Evolutionary conservation across 495 filamentous ascomycete genomes (phyloP), one percentile per base, ranked within the genome.

Genomic region (Hyaloscypha finlandica): DNA sequence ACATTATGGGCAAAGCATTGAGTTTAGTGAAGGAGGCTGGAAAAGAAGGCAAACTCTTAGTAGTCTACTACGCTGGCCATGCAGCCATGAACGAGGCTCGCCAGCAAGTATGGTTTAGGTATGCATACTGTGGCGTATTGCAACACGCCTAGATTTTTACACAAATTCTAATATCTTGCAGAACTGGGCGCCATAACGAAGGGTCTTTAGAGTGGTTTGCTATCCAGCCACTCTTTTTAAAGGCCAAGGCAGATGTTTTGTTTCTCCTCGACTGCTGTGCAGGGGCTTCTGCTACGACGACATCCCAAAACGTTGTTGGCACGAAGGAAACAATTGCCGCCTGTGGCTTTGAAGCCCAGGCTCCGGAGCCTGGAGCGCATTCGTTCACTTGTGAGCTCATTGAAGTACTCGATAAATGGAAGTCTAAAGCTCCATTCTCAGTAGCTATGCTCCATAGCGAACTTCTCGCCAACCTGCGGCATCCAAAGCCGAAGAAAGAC

Each of bases 31-130:
- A 53, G 20, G 30, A 32, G 29, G 32, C 56, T 54, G 42, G 56
- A 39, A 35, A 33, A 12, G 33, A 66, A 31, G 64, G 56, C 33
- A 37, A 32, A 19, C 22, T 66, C 16, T 25, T 66, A 8, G 60
- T 66, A 25, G 56, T 66, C 9, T 65, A 65, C 63, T 65, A 65
- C 45, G 63, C 32, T 8, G 63, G 63, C 9, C 63, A 65, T 59
- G 63, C 54, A 57, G 32, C 30, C 4, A 65, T 65, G 29, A 59
- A 65, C 29, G 53, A 25, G 12, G 63, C 63, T 16, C 16, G 63
- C 22, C 54, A 59, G 29, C 30, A 51, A 14, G 54, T 52, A 30
- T 65, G 64, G 57, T 60, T 20, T 22, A 25, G 53, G 63, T 64
- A 33, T 31, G 62, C 42, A 16, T 57, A n/a, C 6, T 22, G 42